These are phyloP conservation scores for Fagopyrum tataricum DNA, from an alignment of 148 eudicot species.

Conservation along the genomic window DNA sequence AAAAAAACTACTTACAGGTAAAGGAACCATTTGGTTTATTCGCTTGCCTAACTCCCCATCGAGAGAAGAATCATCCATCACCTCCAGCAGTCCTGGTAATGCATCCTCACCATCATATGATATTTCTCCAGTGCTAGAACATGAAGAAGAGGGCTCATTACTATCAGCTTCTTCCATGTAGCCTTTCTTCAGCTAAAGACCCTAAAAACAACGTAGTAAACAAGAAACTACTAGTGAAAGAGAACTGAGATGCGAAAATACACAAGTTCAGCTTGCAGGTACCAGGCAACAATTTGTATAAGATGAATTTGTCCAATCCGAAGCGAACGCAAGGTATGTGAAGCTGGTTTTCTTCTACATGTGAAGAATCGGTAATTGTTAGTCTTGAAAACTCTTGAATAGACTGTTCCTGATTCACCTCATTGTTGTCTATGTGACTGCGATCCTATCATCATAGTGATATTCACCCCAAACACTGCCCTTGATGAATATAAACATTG, in stretches of 20 bases:
- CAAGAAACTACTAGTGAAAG: neutral
- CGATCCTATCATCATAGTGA: constrained; percentile 22
- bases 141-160: constrained; percentile 46
- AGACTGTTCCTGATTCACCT: constrained; percentile 28
- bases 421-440: constrained; percentile 45
- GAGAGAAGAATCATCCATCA: constrained; percentile 59
- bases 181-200: constrained; percentile 40
- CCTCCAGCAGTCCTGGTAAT: constrained; percentile 45
- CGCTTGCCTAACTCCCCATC: constrained; percentile 93
- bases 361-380: constrained; percentile 45
- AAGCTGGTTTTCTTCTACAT: constrained; percentile 34
- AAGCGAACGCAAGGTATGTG: constrained; percentile 31
- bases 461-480: constrained; percentile 36
- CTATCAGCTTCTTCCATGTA: constrained; percentile 35
- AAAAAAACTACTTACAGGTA: constrained; percentile 57
- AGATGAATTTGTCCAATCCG: constrained; percentile 43
- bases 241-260: constrained; percentile 1
- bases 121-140: constrained; percentile 63
- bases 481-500: constrained; percentile 47
- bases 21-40: constrained; percentile 56
- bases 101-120: constrained; percentile 60
- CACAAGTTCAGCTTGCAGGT: constrained; percentile 13
- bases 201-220: constrained; percentile 10
- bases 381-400: constrained; percentile 49
- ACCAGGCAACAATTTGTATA: constrained; percentile 43